These are phyloP conservation scores for Calocera cornea DNA, from an alignment of 768 basidiomycete genomes.

Conservation along the genomic window DNA sequence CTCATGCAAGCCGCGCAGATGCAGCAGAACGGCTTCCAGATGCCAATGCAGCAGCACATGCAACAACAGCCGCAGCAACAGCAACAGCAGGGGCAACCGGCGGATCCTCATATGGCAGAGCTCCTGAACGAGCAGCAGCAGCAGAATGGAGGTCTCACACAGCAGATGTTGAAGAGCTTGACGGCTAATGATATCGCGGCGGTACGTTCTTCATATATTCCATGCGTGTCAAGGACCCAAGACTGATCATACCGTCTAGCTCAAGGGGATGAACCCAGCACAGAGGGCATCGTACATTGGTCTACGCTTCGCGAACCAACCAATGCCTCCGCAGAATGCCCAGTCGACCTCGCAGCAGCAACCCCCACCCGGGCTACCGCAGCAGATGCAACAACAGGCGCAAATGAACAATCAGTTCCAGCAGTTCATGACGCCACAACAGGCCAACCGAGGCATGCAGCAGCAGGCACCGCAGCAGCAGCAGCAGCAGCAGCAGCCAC, in stretches of 20 bases:
- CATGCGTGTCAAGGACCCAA: neutral
- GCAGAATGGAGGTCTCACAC: neutral
- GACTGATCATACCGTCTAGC: neutral
- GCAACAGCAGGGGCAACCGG: neutral
- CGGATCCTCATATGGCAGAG: constrained; percentile 3
- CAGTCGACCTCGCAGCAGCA: neutral
- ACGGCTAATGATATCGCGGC: neutral
- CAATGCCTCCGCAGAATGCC: neutral
- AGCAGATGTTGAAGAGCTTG: neutral
- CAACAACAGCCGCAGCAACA: neutral
- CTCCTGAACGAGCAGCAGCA: neutral
- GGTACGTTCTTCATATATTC: neutral
- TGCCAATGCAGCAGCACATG: constrained; percentile 10
- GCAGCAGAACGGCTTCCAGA: constrained; percentile 5
- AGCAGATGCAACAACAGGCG: neutral
- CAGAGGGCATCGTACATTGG: neutral
- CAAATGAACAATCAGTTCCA: neutral
- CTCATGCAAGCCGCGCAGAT: neutral
- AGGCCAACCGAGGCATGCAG: constrained; percentile 6
- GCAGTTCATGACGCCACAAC: constrained; percentile 7
- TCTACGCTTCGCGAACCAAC: too few relatives aligned
- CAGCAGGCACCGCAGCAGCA: neutral
- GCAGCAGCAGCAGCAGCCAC: neutral
- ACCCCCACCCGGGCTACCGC: neutral
- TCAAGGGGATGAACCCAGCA: neutral